phyloP scores from a whole-genome alignment of 2,329 filamentous ascomycete genomes.

The Aureobasidium sp. region DNA sequence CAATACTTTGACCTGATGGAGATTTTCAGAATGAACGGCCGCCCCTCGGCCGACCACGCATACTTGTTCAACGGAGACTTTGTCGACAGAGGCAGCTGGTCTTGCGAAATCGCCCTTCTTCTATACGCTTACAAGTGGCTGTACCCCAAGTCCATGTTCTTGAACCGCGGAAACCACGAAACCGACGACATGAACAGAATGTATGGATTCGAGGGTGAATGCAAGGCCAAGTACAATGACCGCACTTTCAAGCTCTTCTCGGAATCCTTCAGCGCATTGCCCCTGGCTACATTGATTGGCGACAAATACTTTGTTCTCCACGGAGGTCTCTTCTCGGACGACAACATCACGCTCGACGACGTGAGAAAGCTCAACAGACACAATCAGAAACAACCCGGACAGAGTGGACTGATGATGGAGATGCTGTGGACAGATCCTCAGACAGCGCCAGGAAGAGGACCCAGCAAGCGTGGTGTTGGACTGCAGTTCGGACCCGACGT shows the following conservation, averaged over 20 bases:
- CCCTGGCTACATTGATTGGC: conserved; percentile 85
- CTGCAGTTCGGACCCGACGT: conserved; percentile 96
- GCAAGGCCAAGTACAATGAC: conserved; percentile 96
- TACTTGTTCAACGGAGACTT: conserved; percentile 99
- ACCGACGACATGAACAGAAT: conserved; percentile 99
- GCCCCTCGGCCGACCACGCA: conserved; percentile 75
- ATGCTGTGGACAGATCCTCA: conserved; percentile 99
- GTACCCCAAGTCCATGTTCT: conserved; percentile 73
- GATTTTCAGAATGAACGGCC: conserved; percentile 86
- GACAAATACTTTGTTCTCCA: conserved; percentile 88
- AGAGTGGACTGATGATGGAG: conserved; percentile 97
- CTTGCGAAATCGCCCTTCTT: conserved; percentile 87
- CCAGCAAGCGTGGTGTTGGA: conserved; percentile 93
- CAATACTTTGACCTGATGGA: conserved; percentile 98
- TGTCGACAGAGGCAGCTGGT: conserved; percentile 96
- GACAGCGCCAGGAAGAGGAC: conserved; percentile 73
- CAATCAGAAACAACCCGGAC: conserved; percentile 84
- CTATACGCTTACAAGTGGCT: conserved; percentile 98
- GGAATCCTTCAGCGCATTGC: conserved; percentile 91
- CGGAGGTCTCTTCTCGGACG: conserved; percentile 91
- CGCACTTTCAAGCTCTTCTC: conserved; percentile 95
- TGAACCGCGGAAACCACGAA: conserved; percentile 97
- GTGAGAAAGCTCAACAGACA: conserved; percentile 90
- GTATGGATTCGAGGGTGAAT: conserved; percentile 97
- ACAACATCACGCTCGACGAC: conserved; percentile 85